phyloP scores from a whole-genome alignment of 2,329 filamentous ascomycete genomes.

The Claviceps africana region DNA sequence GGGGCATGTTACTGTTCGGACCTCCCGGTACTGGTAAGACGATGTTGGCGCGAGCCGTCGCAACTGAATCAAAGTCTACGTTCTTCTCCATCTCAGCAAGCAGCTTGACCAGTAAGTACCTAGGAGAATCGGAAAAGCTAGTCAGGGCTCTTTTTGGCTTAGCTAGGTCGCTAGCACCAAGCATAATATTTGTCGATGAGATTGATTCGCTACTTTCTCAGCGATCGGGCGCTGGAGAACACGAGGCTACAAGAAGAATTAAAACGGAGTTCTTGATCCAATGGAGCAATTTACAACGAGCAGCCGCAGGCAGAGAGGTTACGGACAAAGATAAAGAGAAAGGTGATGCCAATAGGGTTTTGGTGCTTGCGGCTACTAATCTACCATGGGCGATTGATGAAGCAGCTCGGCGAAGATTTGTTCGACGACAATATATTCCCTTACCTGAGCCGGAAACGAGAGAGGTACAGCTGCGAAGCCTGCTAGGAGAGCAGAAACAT shows the following conservation, averaged over 20 bases:
- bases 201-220: slow-evolving; percentile 88
- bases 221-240: slow-evolving; percentile 68
- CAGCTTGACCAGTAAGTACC: slow-evolving; percentile 86
- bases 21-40: slow-evolving; percentile 98
- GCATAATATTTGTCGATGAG: slow-evolving; percentile 96
- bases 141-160: slow-evolving; percentile 81
- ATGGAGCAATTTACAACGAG: slow-evolving; percentile 87
- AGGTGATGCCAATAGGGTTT: slow-evolving; percentile 74
- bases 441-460: slow-evolving; percentile 76
- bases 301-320: slow-evolving; percentile 71
- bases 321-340: slow-evolving; percentile 50
- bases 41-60: slow-evolving; percentile 84
- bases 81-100: slow-evolving; percentile 97
- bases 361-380: slow-evolving; percentile 92
- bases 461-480: slow-evolving; percentile 59
- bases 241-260: slow-evolving; percentile 84
- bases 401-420: slow-evolving; percentile 79
- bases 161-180: slow-evolving; percentile 79
- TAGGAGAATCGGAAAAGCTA: slow-evolving; percentile 92
- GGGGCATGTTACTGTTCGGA: slow-evolving; percentile 91
- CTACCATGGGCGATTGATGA: slow-evolving; percentile 97
- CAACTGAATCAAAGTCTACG: slow-evolving; percentile 84
- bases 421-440: slow-evolving; percentile 89
- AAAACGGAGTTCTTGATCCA: slow-evolving; percentile 98
- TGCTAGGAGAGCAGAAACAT: slow-evolving; percentile 82